A percentile compares a stretch with the other conserved stretches of the same genome.
phyloP scores from a whole-genome alignment of 305 asterid genomes.

The Rubia peregrina region DNA sequence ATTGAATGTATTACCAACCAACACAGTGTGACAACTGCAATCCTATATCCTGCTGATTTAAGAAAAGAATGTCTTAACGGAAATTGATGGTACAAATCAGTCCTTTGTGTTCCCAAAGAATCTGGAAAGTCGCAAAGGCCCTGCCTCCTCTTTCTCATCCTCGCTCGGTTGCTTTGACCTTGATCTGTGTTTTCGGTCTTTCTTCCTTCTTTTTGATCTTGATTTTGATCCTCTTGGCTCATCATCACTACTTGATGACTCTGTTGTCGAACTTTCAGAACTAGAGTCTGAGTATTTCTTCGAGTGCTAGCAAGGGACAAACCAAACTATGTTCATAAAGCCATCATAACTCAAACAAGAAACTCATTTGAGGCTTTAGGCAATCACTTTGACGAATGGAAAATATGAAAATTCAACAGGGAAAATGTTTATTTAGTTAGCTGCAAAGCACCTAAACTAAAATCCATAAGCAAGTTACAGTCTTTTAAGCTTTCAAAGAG shows the following conservation, averaged over 20 bases:
- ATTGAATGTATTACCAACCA: background rate
- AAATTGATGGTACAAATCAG: slow-evolving; percentile 30
- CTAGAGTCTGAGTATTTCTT: slow-evolving; percentile 42
- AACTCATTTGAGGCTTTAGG: background rate
- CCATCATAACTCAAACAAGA: background rate
- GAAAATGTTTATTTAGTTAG: background rate
- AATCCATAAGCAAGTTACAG: background rate
- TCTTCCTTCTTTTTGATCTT: slow-evolving; percentile 56
- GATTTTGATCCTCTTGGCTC: slow-evolving; percentile 73
- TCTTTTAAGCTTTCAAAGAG: background rate
- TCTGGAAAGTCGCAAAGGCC: slow-evolving; percentile 88
- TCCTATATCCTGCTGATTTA: slow-evolving; percentile 12
- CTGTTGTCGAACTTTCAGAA: slow-evolving; percentile 55
- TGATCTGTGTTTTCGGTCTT: slow-evolving; percentile 52
- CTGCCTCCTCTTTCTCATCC: slow-evolving; percentile 45
- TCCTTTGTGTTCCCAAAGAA: slow-evolving; percentile 72
- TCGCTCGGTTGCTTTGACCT: slow-evolving; percentile 44
- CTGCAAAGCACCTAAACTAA: background rate
- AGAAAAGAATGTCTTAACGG: slow-evolving; percentile 6
- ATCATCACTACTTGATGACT: slow-evolving; percentile 64
- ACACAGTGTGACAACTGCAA: background rate
- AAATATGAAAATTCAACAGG: background rate
- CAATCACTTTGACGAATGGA: background rate
- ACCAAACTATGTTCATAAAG: background rate
- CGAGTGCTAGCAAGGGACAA: slow-evolving; percentile 30